Conservation (phyloP, 176 grass and related monocot genomes). For the Ananas comosus region DNA sequence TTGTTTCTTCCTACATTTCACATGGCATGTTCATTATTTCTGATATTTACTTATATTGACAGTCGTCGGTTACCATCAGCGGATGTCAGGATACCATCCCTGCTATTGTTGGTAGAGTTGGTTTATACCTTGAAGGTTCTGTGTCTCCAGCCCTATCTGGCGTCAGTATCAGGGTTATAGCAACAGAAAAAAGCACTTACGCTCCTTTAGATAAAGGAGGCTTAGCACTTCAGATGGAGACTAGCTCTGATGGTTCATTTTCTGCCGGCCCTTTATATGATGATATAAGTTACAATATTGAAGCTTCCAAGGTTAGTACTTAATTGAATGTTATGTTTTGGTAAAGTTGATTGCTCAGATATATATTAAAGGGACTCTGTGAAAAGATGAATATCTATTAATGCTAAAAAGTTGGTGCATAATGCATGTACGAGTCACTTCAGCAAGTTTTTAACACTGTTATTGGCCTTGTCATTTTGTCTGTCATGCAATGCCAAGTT, state of each 20-base stretch:
- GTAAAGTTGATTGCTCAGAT: background rate
- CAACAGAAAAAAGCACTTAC: conserved; percentile 53
- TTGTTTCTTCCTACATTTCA: background rate
- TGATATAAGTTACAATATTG: conserved; percentile 75
- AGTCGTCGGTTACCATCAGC: conserved; percentile 62
- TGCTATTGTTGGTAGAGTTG: conserved; percentile 51
- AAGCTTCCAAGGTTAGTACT: conserved; percentile 73
- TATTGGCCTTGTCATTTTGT: background rate
- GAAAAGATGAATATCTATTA: background rate
- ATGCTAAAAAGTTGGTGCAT: too few relatives aligned
- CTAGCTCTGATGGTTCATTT: conserved; percentile 58
- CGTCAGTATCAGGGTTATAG: conserved; percentile 66
- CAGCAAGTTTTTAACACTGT: background rate
- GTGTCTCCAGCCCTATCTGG: conserved; percentile 67
- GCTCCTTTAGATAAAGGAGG: conserved; percentile 55
- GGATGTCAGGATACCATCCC: conserved; percentile 74
- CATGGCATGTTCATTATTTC: background rate
- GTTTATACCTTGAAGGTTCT: conserved; percentile 80
- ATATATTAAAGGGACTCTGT: background rate
- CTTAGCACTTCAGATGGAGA: conserved; percentile 74
- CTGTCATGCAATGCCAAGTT: background rate
- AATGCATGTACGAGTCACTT: too few relatives aligned
- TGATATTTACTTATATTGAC: conserved; percentile 11
- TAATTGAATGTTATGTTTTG: conserved; percentile 3
- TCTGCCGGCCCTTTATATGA: conserved; percentile 76